These are phyloP conservation scores for Psidium guajava DNA, from an alignment of 345 rosid genomes.

Conservation along the genomic window DNA sequence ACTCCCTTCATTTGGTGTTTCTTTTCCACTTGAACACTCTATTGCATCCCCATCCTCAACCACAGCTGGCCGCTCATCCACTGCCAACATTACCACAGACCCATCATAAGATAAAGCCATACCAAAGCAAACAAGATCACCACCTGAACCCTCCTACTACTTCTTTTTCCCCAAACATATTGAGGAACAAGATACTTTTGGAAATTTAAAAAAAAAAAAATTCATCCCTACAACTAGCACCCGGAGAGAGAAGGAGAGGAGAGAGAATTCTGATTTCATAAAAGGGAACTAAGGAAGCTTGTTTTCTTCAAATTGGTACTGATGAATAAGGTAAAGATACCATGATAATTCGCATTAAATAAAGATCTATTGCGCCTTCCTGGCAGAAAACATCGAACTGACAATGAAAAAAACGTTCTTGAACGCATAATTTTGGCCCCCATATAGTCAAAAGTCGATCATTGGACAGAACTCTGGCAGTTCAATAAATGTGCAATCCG, in stretches of 20 bases:
- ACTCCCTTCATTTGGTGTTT: constrained; percentile 2
- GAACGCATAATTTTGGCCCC: neutral
- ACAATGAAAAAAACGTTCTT: neutral
- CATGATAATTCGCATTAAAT: neutral
- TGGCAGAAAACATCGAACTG: neutral
- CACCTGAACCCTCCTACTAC: neutral
- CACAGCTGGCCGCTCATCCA: constrained; percentile 13
- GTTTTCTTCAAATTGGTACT: neutral
- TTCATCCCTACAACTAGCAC: neutral
- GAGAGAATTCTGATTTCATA: neutral
- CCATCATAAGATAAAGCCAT: neutral
- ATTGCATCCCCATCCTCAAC: constrained; percentile 7
- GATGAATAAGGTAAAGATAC: neutral
- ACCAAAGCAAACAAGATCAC: neutral
- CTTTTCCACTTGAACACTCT: constrained; percentile 6
- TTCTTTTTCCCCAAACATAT: neutral
- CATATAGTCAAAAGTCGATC: neutral
- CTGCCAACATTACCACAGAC: neutral
- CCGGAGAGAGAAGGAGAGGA: neutral
- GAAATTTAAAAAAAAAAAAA: neutral
- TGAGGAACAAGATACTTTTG: neutral
- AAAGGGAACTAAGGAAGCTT: neutral
- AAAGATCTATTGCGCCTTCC: neutral
- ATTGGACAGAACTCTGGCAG: neutral
- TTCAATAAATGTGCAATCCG: neutral